Evolutionary conservation across 1,284 basidiomycete genomes (phyloP), one percentile per base, ranked within the genome.

Genomic region (Marasmius sp.): DNA sequence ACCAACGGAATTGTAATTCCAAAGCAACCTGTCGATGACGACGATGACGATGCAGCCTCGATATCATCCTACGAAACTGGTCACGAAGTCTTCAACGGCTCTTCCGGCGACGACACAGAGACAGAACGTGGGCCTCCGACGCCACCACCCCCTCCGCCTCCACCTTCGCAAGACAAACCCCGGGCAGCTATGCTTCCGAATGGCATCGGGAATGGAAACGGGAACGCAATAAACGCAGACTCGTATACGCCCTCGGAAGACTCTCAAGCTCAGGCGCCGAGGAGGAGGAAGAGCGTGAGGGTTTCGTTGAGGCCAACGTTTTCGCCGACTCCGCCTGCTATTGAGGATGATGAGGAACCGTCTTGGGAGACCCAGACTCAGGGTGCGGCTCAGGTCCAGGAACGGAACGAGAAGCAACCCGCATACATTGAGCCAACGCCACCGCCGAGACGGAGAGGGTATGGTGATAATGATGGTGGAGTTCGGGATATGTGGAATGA

Each of bases 261-360:
- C 2, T n/a, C 36, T n/a, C 37, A 34, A 37, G 52, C 34, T 36
- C 12, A 34, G 18, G n/a, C n/a, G 20, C 52, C 52, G 9, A 72
- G 74, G 48, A 78, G 87, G 41, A 75, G 88, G 62, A 92, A 92
- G 75, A 90, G 87, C 68, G 91, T 92, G 39, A 79, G 90, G 9
- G 86, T 92, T 60, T 89, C 87, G 33, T 73, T 91, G 39, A 81
- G 85, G 59, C 90, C 90, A 1, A 89, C 87, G 33, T 91, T 88
- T 71, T 88, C 87, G 33, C 76, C 86, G 1, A 83, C 88, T 3
- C 89, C 89, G 16, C 88, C 88, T 48, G 85, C 85, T 37, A 68
- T 85, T 39, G 81, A 84, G 49, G 83, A 89, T 54, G 80, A 85
- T n/a, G 80, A 83, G n/a, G 74, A 74, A 7, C 71, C 34, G 49